These are phyloP conservation scores for Blastobotrys serpentis DNA, from an alignment of 1,139 yeast genomes.

Conservation along the genomic window DNA sequence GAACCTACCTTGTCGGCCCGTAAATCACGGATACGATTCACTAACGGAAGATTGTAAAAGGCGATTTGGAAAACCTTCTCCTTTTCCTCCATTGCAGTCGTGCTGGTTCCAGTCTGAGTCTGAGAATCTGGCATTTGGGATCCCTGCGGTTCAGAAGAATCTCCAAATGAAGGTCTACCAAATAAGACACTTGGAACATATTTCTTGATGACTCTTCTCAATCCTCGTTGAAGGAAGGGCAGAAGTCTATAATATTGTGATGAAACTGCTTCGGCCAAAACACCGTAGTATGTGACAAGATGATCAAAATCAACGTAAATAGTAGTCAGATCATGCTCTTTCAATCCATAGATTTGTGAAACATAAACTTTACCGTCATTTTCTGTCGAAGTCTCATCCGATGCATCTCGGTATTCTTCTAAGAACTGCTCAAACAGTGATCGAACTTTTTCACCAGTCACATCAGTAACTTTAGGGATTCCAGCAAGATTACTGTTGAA, in stretches of 20 bases:
- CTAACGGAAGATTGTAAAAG: slow-evolving; percentile 80
- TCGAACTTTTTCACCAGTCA: slow-evolving; percentile 89
- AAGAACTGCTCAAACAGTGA: slow-evolving; percentile 87
- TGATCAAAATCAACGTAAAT: slow-evolving; percentile 85
- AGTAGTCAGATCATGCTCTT: slow-evolving; percentile 70
- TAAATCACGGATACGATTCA: slow-evolving; percentile 84
- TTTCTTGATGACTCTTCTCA: slow-evolving; percentile 67
- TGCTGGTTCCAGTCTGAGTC: slow-evolving; percentile 25
- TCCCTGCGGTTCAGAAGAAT: slow-evolving; percentile 6
- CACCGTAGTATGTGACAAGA: slow-evolving; percentile 64
- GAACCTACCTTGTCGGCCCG: slow-evolving; percentile 88
- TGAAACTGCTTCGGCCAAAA: slow-evolving; percentile 81
- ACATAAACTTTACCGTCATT: slow-evolving; percentile 61
- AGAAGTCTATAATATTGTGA: slow-evolving; percentile 91
- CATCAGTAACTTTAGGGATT: slow-evolving; percentile 85
- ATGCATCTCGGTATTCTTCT: slow-evolving; percentile 55
- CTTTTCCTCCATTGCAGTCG: slow-evolving; percentile 42
- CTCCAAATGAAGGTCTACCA: slow-evolving; percentile 30
- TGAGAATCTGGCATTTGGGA: slow-evolving; percentile 18
- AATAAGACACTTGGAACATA: slow-evolving; percentile 73
- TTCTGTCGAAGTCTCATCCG: slow-evolving; percentile 32
- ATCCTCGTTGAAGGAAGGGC: slow-evolving; percentile 77
- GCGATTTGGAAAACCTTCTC: slow-evolving; percentile 88
- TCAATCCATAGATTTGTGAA: slow-evolving; percentile 80
- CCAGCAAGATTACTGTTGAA: slow-evolving; percentile 20